phyloP scores from a whole-genome alignment of 352 stramenopile species.

The Globisporangium orthogonon region DNA sequence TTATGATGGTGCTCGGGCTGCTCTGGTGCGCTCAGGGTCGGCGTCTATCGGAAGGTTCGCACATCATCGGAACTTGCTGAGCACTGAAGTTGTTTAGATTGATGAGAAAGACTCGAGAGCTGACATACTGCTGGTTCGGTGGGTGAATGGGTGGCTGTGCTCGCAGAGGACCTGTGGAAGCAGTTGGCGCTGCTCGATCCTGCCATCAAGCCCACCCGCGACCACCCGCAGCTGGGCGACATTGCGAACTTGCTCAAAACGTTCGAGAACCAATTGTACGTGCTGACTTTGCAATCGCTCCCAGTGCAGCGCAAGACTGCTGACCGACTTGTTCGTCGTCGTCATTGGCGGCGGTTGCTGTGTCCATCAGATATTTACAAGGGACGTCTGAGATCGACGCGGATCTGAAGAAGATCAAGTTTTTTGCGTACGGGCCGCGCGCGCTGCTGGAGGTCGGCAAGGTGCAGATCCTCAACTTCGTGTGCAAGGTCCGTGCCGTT shows the following conservation, averaged over 20 bases:
- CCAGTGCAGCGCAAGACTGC: no score
- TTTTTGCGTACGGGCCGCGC: slow-evolving; percentile 61
- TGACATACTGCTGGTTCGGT: no score
- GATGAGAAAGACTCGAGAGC: no score
- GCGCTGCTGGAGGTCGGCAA: slow-evolving; percentile 78
- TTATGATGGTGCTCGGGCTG: slow-evolving; percentile 82
- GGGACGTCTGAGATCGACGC: slow-evolving; percentile 62
- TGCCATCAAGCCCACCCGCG: slow-evolving; percentile 45
- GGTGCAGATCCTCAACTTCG: slow-evolving; percentile 82
- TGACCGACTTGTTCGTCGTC: no score
- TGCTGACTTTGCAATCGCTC: no score
- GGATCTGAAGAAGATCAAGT: slow-evolving; percentile 75
- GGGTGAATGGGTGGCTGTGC: not conserved
- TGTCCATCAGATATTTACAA: slow-evolving; percentile 45
- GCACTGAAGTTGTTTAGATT: no score
- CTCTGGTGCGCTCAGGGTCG: slow-evolving; percentile 67
- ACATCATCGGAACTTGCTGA: no score
- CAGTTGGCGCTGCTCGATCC: slow-evolving; percentile 58
- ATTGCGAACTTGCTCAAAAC: slow-evolving; percentile 65
- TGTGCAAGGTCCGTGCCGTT: slow-evolving; percentile 61
- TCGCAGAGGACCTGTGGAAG: slow-evolving; percentile 72
- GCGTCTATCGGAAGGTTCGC: slow-evolving; percentile 61
- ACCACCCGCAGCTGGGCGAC: slow-evolving; percentile 69
- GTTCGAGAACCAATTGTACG: slow-evolving; percentile 73
- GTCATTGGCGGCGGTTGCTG: no score